phyloP scores from a whole-genome alignment of 495 filamentous ascomycete species.

The Penicillium desertorum region DNA sequence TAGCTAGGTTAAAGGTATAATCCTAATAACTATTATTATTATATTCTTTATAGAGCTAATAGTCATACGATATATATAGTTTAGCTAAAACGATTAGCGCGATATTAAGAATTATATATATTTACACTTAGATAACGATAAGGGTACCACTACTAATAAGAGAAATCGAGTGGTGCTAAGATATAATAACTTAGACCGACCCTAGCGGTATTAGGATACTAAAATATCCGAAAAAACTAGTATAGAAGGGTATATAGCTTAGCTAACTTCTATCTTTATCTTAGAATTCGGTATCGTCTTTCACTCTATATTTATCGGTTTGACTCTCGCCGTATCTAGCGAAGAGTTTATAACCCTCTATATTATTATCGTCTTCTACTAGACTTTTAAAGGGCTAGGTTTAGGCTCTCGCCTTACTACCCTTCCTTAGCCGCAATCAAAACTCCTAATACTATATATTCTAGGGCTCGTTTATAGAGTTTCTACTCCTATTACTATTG shows the following conservation, averaged over 20 bases:
- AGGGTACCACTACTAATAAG: not conserved
- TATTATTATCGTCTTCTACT: conserved; percentile 76
- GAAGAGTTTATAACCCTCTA: conserved; percentile 69
- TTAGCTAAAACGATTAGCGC: conserved; percentile 52
- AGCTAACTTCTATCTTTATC: conserved; percentile 53
- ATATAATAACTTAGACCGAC: conserved; percentile 62
- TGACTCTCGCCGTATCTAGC: conserved; percentile 71
- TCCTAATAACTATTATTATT: conserved; percentile 76
- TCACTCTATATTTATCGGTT: conserved; percentile 77
- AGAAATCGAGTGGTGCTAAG: conserved; percentile 45
- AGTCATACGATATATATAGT: conserved; percentile 71
- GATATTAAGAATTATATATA: not conserved
- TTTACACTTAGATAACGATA: too few relatives aligned
- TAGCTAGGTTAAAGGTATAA: conserved; percentile 78
- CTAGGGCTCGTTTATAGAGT: conserved; percentile 67
- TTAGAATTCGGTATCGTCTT: conserved; percentile 82
- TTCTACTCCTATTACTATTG: conserved; percentile 82
- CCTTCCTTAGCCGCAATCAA: conserved; percentile 66
- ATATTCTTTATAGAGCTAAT: conserved; percentile 87
- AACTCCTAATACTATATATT: conserved; percentile 66
- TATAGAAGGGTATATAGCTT: conserved; percentile 14
- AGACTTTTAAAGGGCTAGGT: conserved; percentile 80
- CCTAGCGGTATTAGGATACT: conserved; percentile 51
- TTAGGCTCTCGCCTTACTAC: conserved; percentile 73
- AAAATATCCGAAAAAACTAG: too few relatives aligned